These are phyloP conservation scores for Podaxis sp. DNA, from an alignment of 768 basidiomycete species.

Conservation along the genomic window DNA sequence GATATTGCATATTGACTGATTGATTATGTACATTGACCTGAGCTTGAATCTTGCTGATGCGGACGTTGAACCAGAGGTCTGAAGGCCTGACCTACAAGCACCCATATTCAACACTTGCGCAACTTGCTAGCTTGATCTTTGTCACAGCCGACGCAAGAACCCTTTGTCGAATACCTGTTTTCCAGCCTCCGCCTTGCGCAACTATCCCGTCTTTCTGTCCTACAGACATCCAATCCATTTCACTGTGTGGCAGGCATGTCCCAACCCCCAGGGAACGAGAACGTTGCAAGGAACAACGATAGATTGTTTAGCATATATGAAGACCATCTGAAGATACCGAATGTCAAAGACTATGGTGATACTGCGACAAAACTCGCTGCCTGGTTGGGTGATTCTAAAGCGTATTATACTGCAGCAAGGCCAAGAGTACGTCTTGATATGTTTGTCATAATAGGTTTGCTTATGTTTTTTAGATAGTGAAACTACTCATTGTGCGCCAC, in stretches of 20 bases:
- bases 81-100: too few relatives aligned
- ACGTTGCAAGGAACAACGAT: constrained; percentile 32
- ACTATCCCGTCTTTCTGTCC: neutral
- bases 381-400: constrained; percentile 48
- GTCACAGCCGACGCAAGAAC: too few relatives aligned
- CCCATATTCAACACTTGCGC: too few relatives aligned
- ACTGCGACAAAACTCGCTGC: constrained; percentile 37
- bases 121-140: too few relatives aligned
- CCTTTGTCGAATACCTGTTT: too few relatives aligned
- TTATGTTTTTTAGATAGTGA: constrained; percentile 42
- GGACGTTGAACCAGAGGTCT: neutral
- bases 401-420: constrained; percentile 52
- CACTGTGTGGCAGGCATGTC: constrained; percentile 1
- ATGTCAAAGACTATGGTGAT: constrained; percentile 24
- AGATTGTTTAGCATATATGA: constrained; percentile 37
- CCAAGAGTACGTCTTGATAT: constrained; percentile 39
- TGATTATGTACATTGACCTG: neutral
- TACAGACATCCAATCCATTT: neutral
- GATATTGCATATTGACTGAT: neutral
- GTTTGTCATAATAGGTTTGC: neutral
- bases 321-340: constrained; percentile 32
- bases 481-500: constrained; percentile 42
- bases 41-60: neutral
- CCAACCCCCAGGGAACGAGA: constrained; percentile 1
- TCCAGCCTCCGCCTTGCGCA: neutral